phyloP scores from a whole-genome alignment of 768 basidiomycete genomes.

The Polyporus arcularius region DNA sequence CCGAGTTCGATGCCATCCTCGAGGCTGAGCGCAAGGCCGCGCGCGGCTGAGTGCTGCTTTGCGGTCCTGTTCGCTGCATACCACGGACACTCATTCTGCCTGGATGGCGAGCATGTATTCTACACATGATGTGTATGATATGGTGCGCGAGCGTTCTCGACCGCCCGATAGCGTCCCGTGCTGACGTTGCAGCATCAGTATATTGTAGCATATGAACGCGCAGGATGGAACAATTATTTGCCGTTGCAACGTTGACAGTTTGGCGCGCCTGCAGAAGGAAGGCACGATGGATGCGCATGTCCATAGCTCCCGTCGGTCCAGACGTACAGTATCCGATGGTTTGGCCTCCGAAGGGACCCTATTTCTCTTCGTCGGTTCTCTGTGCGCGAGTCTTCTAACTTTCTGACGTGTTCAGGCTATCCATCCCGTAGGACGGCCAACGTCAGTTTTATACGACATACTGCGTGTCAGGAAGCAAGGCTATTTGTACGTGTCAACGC shows the following conservation, averaged over 20 bases:
- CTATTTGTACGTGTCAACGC: too few relatives aligned
- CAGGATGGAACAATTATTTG: not conserved
- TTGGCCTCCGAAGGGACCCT: not conserved
- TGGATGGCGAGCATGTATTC: not conserved
- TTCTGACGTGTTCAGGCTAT: too few relatives aligned
- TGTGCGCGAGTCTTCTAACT: too few relatives aligned
- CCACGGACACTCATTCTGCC: not conserved
- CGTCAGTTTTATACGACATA: too few relatives aligned
- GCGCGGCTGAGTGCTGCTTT: not conserved
- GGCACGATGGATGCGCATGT: not conserved
- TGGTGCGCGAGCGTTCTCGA: not conserved
- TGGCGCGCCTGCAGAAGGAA: not conserved
- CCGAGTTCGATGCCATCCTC: conserved; percentile 57
- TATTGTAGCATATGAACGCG: not conserved
- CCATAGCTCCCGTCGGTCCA: not conserved
- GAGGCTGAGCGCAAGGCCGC: conserved; percentile 53
- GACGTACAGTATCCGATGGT: not conserved
- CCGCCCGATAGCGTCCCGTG: not conserved
- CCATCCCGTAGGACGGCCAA: too few relatives aligned
- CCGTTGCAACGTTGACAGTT: not conserved
- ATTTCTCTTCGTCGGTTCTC: too few relatives aligned
- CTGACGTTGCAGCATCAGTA: not conserved
- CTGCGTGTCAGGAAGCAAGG: too few relatives aligned
- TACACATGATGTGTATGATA: not conserved
- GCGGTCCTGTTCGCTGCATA: not conserved